Percentiles rank a stretch among this genome's conserved stretches.
Conservation (phyloP, 805 yeast genomes). For the Ogataea glucozyma region DNA sequence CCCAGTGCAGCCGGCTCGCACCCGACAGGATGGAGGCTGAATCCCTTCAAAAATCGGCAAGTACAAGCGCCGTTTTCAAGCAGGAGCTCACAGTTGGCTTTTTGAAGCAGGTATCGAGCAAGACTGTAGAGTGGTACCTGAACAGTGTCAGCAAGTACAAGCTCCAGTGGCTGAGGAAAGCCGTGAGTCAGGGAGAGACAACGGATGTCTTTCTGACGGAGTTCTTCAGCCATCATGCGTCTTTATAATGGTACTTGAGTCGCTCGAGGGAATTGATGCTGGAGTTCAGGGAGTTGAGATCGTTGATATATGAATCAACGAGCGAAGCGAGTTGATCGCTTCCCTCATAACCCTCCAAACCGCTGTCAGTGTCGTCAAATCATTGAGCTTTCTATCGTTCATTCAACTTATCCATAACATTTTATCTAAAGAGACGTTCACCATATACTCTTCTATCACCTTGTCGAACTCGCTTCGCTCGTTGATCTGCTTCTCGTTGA, state of each 20-base stretch:
- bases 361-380: too few relatives aligned
- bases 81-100: slow-evolving; percentile 29
- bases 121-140: slow-evolving; percentile 13
- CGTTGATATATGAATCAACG: slow-evolving; percentile 17
- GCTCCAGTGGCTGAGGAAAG: slow-evolving; percentile 6
- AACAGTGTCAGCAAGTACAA: slow-evolving; percentile 6
- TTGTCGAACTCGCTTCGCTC: too few relatives aligned
- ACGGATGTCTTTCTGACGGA: slow-evolving; percentile 16
- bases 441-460: too few relatives aligned
- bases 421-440: too few relatives aligned
- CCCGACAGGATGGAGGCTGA: too few relatives aligned
- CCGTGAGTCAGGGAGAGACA: slow-evolving; percentile 7
- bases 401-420: too few relatives aligned
- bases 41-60: slow-evolving; percentile 21
- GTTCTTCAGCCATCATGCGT: slow-evolving; percentile 30
- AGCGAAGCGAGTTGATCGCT: not conserved
- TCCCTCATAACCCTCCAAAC: too few relatives aligned
- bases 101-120: slow-evolving; percentile 22
- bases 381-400: too few relatives aligned
- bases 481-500: too few relatives aligned
- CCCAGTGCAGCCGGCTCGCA: too few relatives aligned
- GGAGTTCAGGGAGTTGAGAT: slow-evolving; percentile 20
- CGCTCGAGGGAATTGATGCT: slow-evolving; percentile 26
- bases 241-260: slow-evolving; percentile 33
- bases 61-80: slow-evolving; percentile 19